phyloP scores from a whole-genome alignment of 176 grass and related monocot species.

The Juncus effusus region DNA sequence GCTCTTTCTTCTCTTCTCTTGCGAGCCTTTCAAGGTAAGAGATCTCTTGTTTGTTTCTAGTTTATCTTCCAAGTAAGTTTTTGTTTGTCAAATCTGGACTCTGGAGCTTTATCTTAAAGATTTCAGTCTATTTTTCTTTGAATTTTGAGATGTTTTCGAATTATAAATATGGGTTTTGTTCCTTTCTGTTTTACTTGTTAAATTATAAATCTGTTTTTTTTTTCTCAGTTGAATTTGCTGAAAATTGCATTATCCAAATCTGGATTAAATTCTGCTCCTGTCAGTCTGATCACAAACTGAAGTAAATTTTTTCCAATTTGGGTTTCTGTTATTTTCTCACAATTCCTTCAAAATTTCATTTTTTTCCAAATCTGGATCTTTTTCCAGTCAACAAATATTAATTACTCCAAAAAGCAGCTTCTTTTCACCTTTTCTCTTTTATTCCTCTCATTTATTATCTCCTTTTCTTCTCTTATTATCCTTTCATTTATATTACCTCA shows the following conservation, averaged over 20 bases:
- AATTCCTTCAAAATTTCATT: slow-evolving; percentile 10
- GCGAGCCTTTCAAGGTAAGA: slow-evolving; percentile 27
- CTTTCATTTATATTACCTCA: slow-evolving; percentile 18
- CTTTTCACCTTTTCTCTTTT: neutral
- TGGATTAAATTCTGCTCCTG: neutral
- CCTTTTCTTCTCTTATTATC: slow-evolving; percentile 12
- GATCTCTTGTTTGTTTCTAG: slow-evolving; percentile 2
- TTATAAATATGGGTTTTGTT: too few species aligned
- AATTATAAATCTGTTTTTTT: slow-evolving; percentile 14
- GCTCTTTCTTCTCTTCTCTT: slow-evolving; percentile 8
- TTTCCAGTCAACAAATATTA: slow-evolving; percentile 8
- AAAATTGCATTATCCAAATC: slow-evolving; percentile 20
- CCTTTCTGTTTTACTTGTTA: too few species aligned
- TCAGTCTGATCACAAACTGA: neutral
- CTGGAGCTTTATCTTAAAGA: slow-evolving; percentile 13
- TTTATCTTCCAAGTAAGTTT: slow-evolving; percentile 1
- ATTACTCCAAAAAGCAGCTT: slow-evolving; percentile 12
- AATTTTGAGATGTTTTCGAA: neutral
- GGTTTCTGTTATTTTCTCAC: slow-evolving; percentile 2
- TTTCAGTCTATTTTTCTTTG: neutral
- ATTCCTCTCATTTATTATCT: slow-evolving; percentile 9
- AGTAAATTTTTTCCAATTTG: neutral
- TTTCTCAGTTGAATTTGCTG: neutral
- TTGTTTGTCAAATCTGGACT: neutral
- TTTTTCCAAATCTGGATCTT: slow-evolving; percentile 10